phyloP scores from a whole-genome alignment of 2,329 filamentous ascomycete species.

The Microdochium paspali region DNA sequence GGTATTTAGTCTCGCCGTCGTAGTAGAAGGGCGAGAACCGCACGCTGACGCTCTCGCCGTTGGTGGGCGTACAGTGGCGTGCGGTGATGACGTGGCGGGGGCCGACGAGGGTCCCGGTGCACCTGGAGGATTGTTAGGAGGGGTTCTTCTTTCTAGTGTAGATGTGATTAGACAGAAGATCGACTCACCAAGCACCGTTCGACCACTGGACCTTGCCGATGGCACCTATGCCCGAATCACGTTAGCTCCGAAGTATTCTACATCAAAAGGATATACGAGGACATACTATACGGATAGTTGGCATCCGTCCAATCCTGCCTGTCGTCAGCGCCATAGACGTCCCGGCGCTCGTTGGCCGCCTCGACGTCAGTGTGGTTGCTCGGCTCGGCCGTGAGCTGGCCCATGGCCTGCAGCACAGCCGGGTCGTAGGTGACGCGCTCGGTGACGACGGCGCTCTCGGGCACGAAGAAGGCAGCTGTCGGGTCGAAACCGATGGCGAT shows the following conservation, averaged over 20 bases:
- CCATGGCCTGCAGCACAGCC: neutral
- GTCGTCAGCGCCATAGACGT: constrained; percentile 2
- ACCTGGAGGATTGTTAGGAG: neutral
- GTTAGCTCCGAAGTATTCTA: no score
- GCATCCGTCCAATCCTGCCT: neutral
- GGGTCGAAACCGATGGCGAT: neutral
- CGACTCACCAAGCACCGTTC: constrained; percentile 1
- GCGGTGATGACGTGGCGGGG: constrained; percentile 18
- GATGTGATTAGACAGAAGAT: neutral
- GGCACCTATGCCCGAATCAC: no score
- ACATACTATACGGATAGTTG: constrained; percentile 3
- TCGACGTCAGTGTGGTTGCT: neutral
- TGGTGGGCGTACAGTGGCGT: constrained; percentile 13
- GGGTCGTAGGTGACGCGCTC: neutral
- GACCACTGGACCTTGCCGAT: constrained; percentile 3
- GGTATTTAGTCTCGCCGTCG: constrained; percentile 6
- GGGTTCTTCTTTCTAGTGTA: neutral
- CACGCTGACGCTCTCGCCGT: constrained; percentile 7
- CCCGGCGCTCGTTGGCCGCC: neutral
- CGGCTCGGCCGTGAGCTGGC: neutral
- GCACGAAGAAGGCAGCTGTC: neutral
- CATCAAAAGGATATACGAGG: no score
- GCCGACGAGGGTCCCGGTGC: constrained; percentile 5
- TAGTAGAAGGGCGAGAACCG: constrained; percentile 15
- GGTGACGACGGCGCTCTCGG: neutral